phyloP scores from a whole-genome alignment of 1,284 basidiomycete species.

The Cutaneotrichosporon spelunceum region DNA sequence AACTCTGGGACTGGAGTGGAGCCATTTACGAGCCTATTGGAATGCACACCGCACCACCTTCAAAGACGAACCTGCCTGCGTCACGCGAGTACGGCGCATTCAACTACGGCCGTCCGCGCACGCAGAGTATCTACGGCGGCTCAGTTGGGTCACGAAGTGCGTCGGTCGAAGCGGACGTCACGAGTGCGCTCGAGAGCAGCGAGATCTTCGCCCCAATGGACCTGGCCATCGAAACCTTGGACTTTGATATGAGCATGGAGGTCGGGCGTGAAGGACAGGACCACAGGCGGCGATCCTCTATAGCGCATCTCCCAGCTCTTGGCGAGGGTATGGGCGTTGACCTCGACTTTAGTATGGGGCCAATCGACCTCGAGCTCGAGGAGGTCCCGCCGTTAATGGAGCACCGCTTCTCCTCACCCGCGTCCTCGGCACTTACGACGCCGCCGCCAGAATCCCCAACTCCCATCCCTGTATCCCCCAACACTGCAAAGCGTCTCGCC shows the following conservation, averaged over 20 bases:
- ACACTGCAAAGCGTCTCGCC: slow-evolving; percentile 53
- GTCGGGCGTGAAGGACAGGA: slow-evolving; percentile 66
- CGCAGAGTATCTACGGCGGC: slow-evolving; percentile 52
- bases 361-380: slow-evolving; percentile 26
- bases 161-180: slow-evolving; percentile 26
- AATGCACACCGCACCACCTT: slow-evolving; percentile 22
- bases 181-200: slow-evolving; percentile 71
- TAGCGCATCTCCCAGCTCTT: slow-evolving; percentile 50
- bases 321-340: slow-evolving; percentile 25
- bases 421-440: slow-evolving; percentile 30
- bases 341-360: slow-evolving; percentile 7
- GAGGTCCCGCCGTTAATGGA: background rate
- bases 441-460: slow-evolving; percentile 42
- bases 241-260: slow-evolving; percentile 54
- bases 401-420: background rate
- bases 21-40: slow-evolving; percentile 7
- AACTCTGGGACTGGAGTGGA: slow-evolving; percentile 44
- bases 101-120: slow-evolving; percentile 43
- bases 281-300: slow-evolving; percentile 2
- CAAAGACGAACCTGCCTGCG: slow-evolving; percentile 27
- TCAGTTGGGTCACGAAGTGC: slow-evolving; percentile 31
- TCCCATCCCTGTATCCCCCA: slow-evolving; percentile 55
- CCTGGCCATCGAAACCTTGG: slow-evolving; percentile 33
- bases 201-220: slow-evolving; percentile 59
- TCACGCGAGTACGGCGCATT: slow-evolving; percentile 44